Evolutionary conservation across 805 yeast genomes (phyloP).

Genomic region (Lachancea meyersii): DNA sequence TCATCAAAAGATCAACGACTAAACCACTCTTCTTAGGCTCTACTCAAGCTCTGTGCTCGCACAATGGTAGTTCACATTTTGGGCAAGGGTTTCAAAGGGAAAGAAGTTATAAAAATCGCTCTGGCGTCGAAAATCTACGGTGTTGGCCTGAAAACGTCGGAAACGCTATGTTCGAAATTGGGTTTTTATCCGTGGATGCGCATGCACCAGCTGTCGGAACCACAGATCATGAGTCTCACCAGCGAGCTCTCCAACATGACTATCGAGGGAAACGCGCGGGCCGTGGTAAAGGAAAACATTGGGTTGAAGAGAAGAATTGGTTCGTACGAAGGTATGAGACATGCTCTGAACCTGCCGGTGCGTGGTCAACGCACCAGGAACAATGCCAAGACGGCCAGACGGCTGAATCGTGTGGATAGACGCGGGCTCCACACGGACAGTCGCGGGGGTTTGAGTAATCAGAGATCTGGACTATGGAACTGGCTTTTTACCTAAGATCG

Average conservation of each 20-base stretch:
- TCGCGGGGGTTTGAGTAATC: too few species aligned
- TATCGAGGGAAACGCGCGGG: conserved; percentile 74
- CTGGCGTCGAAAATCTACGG: conserved; percentile 81
- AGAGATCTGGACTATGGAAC: too few species aligned
- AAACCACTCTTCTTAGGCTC: too few species aligned
- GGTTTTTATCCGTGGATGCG: conserved; percentile 92
- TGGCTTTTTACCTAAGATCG: too few species aligned
- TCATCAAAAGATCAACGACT: too few species aligned
- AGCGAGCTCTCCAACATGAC: conserved; percentile 80
- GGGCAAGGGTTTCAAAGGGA: conserved; percentile 46
- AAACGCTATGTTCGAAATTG: conserved; percentile 72
- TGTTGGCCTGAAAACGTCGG: conserved; percentile 69
- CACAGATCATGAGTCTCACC: conserved; percentile 76
- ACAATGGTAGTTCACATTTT: conserved; percentile 51
- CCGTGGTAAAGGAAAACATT: conserved; percentile 72
- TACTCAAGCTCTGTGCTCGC: too few species aligned
- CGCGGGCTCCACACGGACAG: conserved; percentile 31
- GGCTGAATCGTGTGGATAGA: conserved; percentile 73
- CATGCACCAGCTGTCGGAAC: conserved; percentile 86
- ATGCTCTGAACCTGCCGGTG: conserved; percentile 74
- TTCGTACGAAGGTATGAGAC: conserved; percentile 83
- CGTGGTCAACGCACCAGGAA: conserved; percentile 89
- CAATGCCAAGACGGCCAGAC: conserved; percentile 85
- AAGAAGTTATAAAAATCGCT: conserved; percentile 44
- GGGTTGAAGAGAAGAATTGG: conserved; percentile 74